Evolutionary conservation across 2,329 filamentous ascomycete species (phyloP), one percentile per base, ranked within the genome.

Genomic region (Fusarium papillatum): DNA sequence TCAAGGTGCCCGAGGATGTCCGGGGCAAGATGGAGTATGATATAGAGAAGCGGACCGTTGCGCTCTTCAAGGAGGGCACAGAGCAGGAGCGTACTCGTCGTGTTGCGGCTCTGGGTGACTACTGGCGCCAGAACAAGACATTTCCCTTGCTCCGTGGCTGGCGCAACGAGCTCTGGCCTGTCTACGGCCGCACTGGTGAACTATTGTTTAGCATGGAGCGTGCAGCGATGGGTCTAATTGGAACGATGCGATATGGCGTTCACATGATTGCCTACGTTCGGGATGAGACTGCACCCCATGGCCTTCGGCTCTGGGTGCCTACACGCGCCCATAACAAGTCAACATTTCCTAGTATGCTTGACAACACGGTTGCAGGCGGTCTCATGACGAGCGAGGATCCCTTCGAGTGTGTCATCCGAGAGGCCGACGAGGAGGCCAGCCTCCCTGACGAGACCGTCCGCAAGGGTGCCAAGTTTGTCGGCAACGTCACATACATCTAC

Each of bases 291-390:
- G 81, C 81, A 7, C 84, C 83, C 46, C 83, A 89, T 64, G 93
- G 92, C 22, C 85, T 98, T 55, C 93, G 92, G 80, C 88, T 99
- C 48, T 98, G 97, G 96, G 91, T 98, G 2, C 94, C 97, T 5
- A 90, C 93, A 57, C 90, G 97, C 13, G 91, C 95, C 16, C 88
- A 87, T 63, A 90, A 87, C 70, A 99, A 98, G 87, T 91, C 94
- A 76, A 98, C 95, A 0, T 99, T 96, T 81, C 93, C 94, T 0
- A 90, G 94, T n/a, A 96, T 98, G 90, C 88, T 99, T 76, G 97
- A 99, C 84, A 99, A 98, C 83, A 95, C 95, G 2, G 97, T 98
- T 9, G 97, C 96, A 0, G 90, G 90, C n/a, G 90, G 85, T 0
- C 92, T 98, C 77, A 92, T 93, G 82, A 94, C 95, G 0, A 94